A percentile compares a stretch with the other conserved stretches of the same genome.
phyloP scores from a whole-genome alignment of 257 asterid species.

The Asclepias syriaca region DNA sequence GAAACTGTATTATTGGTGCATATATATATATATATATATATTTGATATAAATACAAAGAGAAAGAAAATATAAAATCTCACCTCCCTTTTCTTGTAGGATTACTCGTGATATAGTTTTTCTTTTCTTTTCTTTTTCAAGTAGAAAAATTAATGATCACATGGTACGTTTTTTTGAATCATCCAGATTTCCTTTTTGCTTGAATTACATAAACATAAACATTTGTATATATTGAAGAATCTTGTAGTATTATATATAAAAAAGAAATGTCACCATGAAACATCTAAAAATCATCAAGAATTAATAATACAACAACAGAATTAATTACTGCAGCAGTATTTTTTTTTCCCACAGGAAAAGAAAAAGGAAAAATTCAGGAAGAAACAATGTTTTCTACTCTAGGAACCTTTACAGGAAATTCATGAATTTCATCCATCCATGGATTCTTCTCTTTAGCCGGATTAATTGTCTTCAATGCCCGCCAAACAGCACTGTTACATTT shows the following conservation, averaged over 20 bases:
- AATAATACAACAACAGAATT: neutral
- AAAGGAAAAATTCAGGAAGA: slow-evolving; percentile 8
- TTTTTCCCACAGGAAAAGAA: neutral
- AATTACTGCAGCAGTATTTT: neutral
- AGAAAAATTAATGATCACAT: too few relatives aligned
- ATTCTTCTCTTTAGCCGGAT: slow-evolving; percentile 45
- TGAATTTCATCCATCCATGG: slow-evolving; percentile 55
- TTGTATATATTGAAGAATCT: too few relatives aligned
- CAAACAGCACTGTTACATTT: slow-evolving; percentile 53
- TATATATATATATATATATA: too few relatives aligned
- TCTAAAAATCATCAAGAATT: neutral
- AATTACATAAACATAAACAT: too few relatives aligned
- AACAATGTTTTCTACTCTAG: slow-evolving; percentile 17
- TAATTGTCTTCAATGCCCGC: slow-evolving; percentile 37
- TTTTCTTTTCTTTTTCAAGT: too few relatives aligned
- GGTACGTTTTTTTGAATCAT: too few relatives aligned
- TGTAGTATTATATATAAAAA: neutral
- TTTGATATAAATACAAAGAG: too few relatives aligned
- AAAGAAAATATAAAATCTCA: too few relatives aligned
- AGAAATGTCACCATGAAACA: slow-evolving; percentile 4
- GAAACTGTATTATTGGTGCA: too few relatives aligned
- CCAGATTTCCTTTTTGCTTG: too few relatives aligned
- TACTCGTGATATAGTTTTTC: too few relatives aligned
- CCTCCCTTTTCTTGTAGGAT: too few relatives aligned
- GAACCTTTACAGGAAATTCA: slow-evolving; percentile 43